phyloP scores from a whole-genome alignment of 2,329 filamentous ascomycete species.

The Lomentospora prolificans region DNA sequence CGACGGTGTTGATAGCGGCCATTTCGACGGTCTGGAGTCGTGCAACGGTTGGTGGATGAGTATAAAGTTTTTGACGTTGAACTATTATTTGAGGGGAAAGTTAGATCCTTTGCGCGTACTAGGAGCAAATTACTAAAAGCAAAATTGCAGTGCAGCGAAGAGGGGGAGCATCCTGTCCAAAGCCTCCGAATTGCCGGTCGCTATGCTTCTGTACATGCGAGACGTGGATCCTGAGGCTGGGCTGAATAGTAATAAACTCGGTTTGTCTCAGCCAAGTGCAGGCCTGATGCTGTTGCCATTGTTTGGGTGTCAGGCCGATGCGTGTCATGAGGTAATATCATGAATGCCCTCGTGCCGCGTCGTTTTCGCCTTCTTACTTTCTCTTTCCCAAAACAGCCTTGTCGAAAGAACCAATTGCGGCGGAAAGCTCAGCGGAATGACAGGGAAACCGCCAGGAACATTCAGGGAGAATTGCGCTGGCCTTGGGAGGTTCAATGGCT shows the following conservation, averaged over 20 bases:
- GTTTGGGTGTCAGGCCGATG: neutral
- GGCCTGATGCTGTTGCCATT: neutral
- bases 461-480: too few species aligned
- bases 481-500: too few species aligned
- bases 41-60: neutral
- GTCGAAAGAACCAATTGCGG: neutral
- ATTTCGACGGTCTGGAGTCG: slow-evolving; percentile 17
- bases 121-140: neutral
- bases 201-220: too few species aligned
- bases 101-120: neutral
- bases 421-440: too few species aligned
- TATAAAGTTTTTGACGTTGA: neutral
- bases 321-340: neutral
- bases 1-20: slow-evolving; percentile 23
- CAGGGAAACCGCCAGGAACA: too few species aligned
- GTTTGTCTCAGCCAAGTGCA: neutral
- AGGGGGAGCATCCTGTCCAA: too few species aligned
- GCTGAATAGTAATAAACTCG: neutral
- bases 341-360: too few species aligned
- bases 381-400: too few species aligned
- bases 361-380: too few species aligned
- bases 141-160: too few species aligned
- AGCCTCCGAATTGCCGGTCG: too few species aligned
- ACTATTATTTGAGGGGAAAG: neutral
- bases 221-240: too few species aligned